These are phyloP conservation scores for Tetrapisispora namnaoensis DNA, from an alignment of 805 yeast genomes.

Conservation along the genomic window DNA sequence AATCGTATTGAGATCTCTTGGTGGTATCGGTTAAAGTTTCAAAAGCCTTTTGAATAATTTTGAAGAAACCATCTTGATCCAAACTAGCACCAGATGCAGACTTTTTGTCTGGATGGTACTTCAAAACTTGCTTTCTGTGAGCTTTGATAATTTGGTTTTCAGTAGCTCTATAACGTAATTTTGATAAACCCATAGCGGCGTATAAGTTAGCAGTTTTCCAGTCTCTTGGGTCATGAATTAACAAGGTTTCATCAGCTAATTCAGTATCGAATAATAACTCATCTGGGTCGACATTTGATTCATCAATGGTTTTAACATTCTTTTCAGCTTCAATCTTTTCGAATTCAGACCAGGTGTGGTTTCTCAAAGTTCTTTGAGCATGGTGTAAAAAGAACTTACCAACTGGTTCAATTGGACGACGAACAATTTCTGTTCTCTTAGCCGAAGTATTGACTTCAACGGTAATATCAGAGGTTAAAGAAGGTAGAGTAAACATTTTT, in stretches of 20 bases:
- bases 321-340: slow-evolving; percentile 88
- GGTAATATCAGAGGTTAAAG: slow-evolving; percentile 46
- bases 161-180: slow-evolving; percentile 83
- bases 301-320: slow-evolving; percentile 66
- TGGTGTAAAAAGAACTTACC: slow-evolving; percentile 94
- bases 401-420: slow-evolving; percentile 89
- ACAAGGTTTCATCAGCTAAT: slow-evolving; percentile 68
- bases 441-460: slow-evolving; percentile 43
- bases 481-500: slow-evolving; percentile 32
- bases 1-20: slow-evolving; percentile 89
- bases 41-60: slow-evolving; percentile 93
- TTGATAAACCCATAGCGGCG: slow-evolving; percentile 89
- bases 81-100: slow-evolving; percentile 75
- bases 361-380: slow-evolving; percentile 89
- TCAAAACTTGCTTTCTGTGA: slow-evolving; percentile 91
- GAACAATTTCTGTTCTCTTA: slow-evolving; percentile 48
- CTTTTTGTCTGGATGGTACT: slow-evolving; percentile 97
- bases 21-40: slow-evolving; percentile 78
- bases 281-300: slow-evolving; percentile 46
- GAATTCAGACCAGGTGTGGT: slow-evolving; percentile 97
- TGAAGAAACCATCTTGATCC: slow-evolving; percentile 94
- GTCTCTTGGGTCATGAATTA: slow-evolving; percentile 90
- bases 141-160: slow-evolving; percentile 92
- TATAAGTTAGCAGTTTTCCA: slow-evolving; percentile 96
- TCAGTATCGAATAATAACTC: slow-evolving; percentile 40